These are phyloP conservation scores for Aureobasidium musti DNA, from an alignment of 2,329 filamentous ascomycete species.

Conservation along the genomic window DNA sequence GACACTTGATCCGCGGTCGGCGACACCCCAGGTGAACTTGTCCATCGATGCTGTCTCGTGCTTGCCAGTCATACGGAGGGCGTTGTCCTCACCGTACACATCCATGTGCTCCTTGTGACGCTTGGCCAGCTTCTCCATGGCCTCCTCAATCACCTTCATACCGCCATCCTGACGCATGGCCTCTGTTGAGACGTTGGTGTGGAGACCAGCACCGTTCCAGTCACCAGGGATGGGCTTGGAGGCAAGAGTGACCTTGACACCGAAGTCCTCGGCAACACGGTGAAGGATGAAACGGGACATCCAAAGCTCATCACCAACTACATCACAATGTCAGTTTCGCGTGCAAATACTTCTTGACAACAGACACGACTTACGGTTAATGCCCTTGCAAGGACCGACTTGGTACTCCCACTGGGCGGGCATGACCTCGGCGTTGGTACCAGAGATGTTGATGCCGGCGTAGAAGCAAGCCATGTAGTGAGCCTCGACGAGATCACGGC, in stretches of 20 bases:
- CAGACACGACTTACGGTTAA: conserved; percentile 64
- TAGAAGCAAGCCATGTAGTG: conserved; percentile 91
- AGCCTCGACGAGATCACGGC: conserved; percentile 95
- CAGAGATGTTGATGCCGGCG: conserved; percentile 88
- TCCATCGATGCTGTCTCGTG: conserved; percentile 96
- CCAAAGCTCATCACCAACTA: conserved; percentile 96
- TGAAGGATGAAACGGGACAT: conserved; percentile 84
- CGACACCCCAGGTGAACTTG: conserved; percentile 89
- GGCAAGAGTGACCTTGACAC: conserved; percentile 89
- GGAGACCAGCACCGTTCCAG: conserved; percentile 96
- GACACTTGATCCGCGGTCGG: conserved; percentile 92
- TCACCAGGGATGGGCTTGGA: conserved; percentile 95
- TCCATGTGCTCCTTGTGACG: conserved; percentile 66
- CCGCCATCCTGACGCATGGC: conserved; percentile 88
- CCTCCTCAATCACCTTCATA: conserved; percentile 86
- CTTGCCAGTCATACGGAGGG: conserved; percentile 84
- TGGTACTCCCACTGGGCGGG: conserved; percentile 98
- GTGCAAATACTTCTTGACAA: background rate
- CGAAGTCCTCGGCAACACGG: conserved; percentile 94
- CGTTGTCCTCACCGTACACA: conserved; percentile 95
- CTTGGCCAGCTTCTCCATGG: conserved; percentile 61
- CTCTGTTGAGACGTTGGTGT: conserved; percentile 90
- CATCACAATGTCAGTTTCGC: conserved; percentile 36
- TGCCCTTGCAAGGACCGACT: conserved; percentile 85
- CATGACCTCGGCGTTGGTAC: conserved; percentile 99